These are phyloP conservation scores for Serendipita indica DNA, from an alignment of 768 basidiomycete genomes.

Conservation along the genomic window DNA sequence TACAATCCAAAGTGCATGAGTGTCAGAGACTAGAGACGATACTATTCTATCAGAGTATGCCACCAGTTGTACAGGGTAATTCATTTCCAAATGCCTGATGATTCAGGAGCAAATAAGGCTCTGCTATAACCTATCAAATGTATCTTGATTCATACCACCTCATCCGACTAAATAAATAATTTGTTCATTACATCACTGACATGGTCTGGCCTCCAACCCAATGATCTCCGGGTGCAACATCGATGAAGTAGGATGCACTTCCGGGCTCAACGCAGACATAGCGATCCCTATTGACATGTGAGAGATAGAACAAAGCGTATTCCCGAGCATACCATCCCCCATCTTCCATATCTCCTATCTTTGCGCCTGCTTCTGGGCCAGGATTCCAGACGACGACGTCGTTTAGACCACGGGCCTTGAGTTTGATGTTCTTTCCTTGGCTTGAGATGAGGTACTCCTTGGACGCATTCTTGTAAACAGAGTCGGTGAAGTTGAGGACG, in stretches of 20 bases:
- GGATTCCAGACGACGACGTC: constrained; percentile 97
- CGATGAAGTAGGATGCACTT: constrained; percentile 55
- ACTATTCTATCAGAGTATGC: not conserved
- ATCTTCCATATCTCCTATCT: constrained; percentile 80
- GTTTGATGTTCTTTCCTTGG: constrained; percentile 34
- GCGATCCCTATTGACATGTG: constrained; percentile 39
- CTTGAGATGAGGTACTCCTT: constrained; percentile 43
- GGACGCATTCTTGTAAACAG: constrained; percentile 55
- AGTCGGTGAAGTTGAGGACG: constrained; percentile 54
- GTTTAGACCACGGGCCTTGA: constrained; percentile 43
- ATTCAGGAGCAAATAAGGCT: no score
- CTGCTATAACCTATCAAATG: no score
- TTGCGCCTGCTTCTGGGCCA: constrained; percentile 45
- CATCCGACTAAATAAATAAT: no score
- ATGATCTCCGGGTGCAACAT: constrained; percentile 43
- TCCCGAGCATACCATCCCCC: constrained; percentile 75
- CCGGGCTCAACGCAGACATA: constrained; percentile 92
- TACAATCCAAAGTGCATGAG: not conserved
- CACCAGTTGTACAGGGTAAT: not conserved
- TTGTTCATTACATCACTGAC: constrained; percentile 27
- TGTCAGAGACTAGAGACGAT: not conserved
- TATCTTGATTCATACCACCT: no score
- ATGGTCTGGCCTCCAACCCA: constrained; percentile 71
- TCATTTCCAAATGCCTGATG: no score
- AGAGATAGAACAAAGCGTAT: not conserved